Percentiles rank a stretch among this genome's conserved stretches.
Conservation (phyloP, 108 stramenopile species). For the Bacterosira constricta region DNA sequence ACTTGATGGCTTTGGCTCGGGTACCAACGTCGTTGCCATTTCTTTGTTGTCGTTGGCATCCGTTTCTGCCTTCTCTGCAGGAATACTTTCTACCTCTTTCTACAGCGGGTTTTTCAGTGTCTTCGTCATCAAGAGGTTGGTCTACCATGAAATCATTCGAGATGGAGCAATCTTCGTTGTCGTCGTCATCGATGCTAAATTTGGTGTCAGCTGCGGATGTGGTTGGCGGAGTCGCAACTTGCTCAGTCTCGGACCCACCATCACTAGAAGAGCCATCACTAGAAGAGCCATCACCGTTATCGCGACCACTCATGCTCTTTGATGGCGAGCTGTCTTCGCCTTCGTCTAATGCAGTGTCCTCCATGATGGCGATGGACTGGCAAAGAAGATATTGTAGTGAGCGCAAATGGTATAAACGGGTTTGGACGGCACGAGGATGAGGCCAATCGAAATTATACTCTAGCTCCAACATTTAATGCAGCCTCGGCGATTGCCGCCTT, state of each 20-base stretch:
- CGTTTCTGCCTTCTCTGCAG: conserved; percentile 30
- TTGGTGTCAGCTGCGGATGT: neutral
- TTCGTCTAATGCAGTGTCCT: neutral
- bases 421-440: no score
- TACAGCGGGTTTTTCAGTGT: conserved; percentile 16
- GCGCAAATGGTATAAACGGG: no score
- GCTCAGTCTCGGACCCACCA: neutral
- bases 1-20: conserved; percentile 9
- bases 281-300: no score
- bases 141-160: neutral
- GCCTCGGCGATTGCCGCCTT: no score
- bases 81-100: conserved; percentile 43
- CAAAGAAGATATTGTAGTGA: no score
- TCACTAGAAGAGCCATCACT: neutral
- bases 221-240: neutral
- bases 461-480: no score
- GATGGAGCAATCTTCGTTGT: neutral
- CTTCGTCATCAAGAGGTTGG: conserved; percentile 21
- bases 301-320: neutral
- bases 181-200: conserved; percentile 5
- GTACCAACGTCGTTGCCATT: conserved; percentile 52
- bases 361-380: no score
- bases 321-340: neutral
- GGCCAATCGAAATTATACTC: no score
- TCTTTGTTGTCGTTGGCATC: neutral